A percentile compares a stretch with the other conserved stretches of the same genome.
Conservation (phyloP, 1,139 yeast species). For the Kodamaea anthophila region DNA sequence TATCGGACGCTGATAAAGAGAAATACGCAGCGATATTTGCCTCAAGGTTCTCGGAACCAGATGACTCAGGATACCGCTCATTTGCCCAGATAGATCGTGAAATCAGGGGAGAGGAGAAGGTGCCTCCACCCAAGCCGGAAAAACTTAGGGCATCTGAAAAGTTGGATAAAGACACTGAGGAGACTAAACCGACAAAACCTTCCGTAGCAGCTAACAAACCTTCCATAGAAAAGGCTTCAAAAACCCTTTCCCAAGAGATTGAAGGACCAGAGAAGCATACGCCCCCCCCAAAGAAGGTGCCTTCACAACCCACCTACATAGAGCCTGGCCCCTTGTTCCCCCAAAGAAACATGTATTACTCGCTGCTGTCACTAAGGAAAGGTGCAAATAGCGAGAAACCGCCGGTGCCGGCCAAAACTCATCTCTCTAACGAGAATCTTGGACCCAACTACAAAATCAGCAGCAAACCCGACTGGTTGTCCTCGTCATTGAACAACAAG, state of each 20-base stretch:
- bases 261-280: slow-evolving; percentile 9
- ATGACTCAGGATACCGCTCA: slow-evolving; percentile 12
- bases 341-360: slow-evolving; percentile 11
- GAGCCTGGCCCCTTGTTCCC: slow-evolving; percentile 13
- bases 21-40: slow-evolving; percentile 4
- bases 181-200: slow-evolving; percentile 1
- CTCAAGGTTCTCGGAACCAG: slow-evolving; percentile 1
- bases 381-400: slow-evolving; percentile 8
- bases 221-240: not conserved
- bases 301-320: slow-evolving; percentile 6
- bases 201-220: no score
- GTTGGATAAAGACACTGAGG: not conserved
- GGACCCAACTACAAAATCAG: slow-evolving; percentile 3
- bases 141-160: not conserved
- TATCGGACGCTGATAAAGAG: not conserved
- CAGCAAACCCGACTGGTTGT: slow-evolving; percentile 15
- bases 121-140: no score
- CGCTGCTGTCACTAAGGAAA: slow-evolving; percentile 9
- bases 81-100: slow-evolving; percentile 10
- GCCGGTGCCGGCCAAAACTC: slow-evolving; percentile 9
- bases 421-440: slow-evolving; percentile 8
- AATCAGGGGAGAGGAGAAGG: no score
- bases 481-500: slow-evolving; percentile 12
- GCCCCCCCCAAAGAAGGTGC: slow-evolving; percentile 9
- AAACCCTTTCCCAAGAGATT: slow-evolving; percentile 1